Evolutionary conservation across 2,329 filamentous ascomycete genomes (phyloP), one percentile per base, ranked within the genome.

Genomic region (Venturia asperata): DNA sequence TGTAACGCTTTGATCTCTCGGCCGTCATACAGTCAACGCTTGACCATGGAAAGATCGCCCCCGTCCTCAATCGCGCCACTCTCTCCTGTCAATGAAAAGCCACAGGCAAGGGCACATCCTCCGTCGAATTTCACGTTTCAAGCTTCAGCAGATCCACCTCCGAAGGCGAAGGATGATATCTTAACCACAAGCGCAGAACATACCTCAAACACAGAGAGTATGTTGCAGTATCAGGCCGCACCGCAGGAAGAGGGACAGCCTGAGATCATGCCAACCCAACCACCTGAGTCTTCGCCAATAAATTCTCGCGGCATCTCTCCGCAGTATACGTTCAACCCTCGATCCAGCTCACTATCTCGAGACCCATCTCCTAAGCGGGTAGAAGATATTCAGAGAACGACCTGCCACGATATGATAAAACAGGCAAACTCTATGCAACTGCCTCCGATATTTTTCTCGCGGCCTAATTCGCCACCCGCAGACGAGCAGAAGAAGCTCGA

Each of bases 401-500:
- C 5, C n/a, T 27, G 3, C 17, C 27, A 61, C 19, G 21, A 45
- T 4, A 17, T 19, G 3, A 42, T 45, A 3, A n/a, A 34, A 42
- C n/a, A 11, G 30, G 21, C 13, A 4, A 34, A 45, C 2, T 24
- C 42, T n/a, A 30, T 45, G 3, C 60, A 43, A n/a, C 37, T 61
- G 37, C 60, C 15, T 27, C n/a, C 15, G 43, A 13, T 42, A 39
- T 11, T 42, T 5, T 42, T 27, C 21, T 6, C 11, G 24, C 21
- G 13, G n/a, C 37, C 39, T n/a, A 17, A 13, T 34, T 24, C 34
- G 58, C 58, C 34, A 9, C 41, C 58, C 19, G 10, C 2, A 6
- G 58, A 61, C 2, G 41, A 61, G 34, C 41, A 61, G 37, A 34
- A n/a, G 19, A 43, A 61, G 17, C 34, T 61, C 15, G 58, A 61